phyloP scores from a whole-genome alignment of 176 grass and related monocot genomes.

The Hordeum vulgare region DNA sequence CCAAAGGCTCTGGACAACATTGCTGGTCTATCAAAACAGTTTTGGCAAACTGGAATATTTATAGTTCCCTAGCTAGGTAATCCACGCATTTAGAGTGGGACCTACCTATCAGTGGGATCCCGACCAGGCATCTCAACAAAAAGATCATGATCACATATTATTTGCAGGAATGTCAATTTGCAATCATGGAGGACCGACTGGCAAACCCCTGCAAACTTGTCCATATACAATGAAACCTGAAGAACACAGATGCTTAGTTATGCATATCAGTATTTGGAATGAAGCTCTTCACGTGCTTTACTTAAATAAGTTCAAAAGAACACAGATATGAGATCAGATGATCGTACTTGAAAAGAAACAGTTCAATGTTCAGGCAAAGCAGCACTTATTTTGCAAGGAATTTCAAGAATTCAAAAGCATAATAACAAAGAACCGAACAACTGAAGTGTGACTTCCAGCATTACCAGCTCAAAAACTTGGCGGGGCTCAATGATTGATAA shows the following conservation, averaged over 20 bases:
- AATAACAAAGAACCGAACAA: not conserved
- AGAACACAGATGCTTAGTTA: constrained; percentile 6
- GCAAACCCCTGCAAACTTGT: constrained; percentile 99
- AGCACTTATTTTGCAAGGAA: not conserved
- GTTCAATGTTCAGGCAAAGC: not conserved
- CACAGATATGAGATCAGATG: not conserved
- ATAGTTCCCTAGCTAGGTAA: not conserved
- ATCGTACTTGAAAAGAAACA: not conserved
- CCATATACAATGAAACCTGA: constrained; percentile 97
- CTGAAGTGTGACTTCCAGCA: constrained; percentile 15
- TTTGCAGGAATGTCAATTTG: constrained; percentile 97
- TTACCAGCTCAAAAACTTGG: constrained; percentile 99
- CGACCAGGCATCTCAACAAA: constrained; percentile 99
- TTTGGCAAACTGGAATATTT: not conserved
- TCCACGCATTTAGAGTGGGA: not conserved
- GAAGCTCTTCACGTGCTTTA: not conserved
- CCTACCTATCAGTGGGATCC: constrained; percentile 95
- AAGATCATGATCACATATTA: constrained; percentile 97
- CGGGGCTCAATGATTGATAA: constrained; percentile 94
- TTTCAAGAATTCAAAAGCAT: not conserved
- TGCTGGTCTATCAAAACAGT: not conserved
- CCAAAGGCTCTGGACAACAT: not conserved
- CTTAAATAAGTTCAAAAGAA: not conserved
- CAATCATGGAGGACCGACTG: constrained; percentile 96
- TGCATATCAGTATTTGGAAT: not conserved